Percentiles rank a stretch among this genome's conserved stretches.
phyloP scores from a whole-genome alignment of 2,329 filamentous ascomycete genomes.

The Botrytis aclada region DNA sequence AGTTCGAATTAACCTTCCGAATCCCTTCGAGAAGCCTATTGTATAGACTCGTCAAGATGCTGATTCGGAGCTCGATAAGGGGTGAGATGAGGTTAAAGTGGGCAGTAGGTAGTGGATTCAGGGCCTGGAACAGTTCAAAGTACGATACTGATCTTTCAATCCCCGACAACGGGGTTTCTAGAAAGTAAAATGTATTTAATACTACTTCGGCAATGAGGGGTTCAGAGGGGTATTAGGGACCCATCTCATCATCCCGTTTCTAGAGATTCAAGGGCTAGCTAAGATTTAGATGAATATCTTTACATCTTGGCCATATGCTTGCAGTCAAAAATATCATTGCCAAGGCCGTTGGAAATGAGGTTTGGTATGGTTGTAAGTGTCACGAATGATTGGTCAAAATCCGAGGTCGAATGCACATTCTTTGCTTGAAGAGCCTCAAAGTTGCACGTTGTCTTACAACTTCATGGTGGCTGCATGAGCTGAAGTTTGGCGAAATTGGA shows the following conservation, averaged over 20 bases:
- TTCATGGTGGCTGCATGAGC: slow-evolving; percentile 16
- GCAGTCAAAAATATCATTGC: background rate
- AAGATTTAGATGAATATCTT: background rate
- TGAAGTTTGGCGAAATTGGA: slow-evolving; percentile 12
- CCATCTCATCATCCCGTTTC: background rate
- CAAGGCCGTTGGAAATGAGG: slow-evolving; percentile 1
- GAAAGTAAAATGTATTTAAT: too few relatives aligned
- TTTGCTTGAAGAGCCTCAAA: background rate
- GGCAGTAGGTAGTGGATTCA: background rate
- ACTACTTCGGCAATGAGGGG: background rate
- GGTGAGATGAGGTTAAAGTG: background rate
- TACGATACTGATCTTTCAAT: background rate
- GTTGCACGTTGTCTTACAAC: background rate
- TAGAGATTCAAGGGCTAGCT: background rate
- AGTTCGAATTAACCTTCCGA: background rate
- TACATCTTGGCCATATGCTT: background rate
- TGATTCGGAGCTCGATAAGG: background rate
- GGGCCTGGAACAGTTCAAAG: background rate
- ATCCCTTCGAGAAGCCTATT: background rate
- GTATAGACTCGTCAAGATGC: background rate
- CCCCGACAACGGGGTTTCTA: background rate
- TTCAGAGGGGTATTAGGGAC: background rate
- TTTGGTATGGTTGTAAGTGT: background rate
- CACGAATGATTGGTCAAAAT: slow-evolving; percentile 2
- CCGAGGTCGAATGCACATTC: background rate